A percentile compares a stretch with the other conserved stretches of the same genome.
These are phyloP conservation scores for Phyllosticta citriasiana DNA, from an alignment of 2,329 filamentous ascomycete species.

Conservation along the genomic window DNA sequence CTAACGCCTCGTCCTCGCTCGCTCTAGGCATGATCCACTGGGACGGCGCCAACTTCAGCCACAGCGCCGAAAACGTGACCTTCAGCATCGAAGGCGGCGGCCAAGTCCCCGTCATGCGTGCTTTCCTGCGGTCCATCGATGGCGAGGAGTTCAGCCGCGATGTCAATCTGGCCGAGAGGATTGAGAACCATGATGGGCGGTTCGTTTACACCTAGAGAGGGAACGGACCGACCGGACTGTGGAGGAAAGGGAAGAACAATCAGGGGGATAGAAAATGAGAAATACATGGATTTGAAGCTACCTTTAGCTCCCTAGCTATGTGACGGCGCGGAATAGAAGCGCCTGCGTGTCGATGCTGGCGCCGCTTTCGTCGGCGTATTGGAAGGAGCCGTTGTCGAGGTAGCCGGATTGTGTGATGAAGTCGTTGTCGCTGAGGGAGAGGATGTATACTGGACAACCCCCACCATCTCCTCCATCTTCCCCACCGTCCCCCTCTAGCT, in stretches of 20 bases:
- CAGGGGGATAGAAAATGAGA: too few species aligned
- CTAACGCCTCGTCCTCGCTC: conserved; percentile 18
- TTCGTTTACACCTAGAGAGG: conserved; percentile 28
- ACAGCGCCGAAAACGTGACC: conserved; percentile 37
- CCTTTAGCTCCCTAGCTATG: too few species aligned
- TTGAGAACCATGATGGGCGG: conserved; percentile 43
- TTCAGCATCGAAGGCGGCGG: conserved; percentile 44
- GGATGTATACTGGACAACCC: conserved; percentile 37
- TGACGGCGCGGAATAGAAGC: conserved; percentile 20
- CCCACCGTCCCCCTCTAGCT: neutral
- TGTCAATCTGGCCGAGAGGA: conserved; percentile 47
- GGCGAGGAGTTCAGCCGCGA: conserved; percentile 36
- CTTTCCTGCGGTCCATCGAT: conserved; percentile 33
- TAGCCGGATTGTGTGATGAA: conserved; percentile 62
- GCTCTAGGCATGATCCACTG: conserved; percentile 13
- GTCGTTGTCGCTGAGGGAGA: conserved; percentile 62
- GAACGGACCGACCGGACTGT: too few species aligned
- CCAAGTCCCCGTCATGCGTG: conserved; percentile 44
- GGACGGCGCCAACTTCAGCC: conserved; percentile 28
- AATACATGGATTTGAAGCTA: too few species aligned
- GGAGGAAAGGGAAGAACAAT: too few species aligned
- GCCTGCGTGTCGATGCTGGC: conserved; percentile 53
- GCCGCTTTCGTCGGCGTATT: conserved; percentile 48
- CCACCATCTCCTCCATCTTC: too few species aligned
- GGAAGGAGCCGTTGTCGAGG: conserved; percentile 47